Evolutionary conservation across 192 early-diverging fungal genomes (phyloP), one percentile per base, ranked within the genome.

Genomic region (Geranomyces michiganensis): DNA sequence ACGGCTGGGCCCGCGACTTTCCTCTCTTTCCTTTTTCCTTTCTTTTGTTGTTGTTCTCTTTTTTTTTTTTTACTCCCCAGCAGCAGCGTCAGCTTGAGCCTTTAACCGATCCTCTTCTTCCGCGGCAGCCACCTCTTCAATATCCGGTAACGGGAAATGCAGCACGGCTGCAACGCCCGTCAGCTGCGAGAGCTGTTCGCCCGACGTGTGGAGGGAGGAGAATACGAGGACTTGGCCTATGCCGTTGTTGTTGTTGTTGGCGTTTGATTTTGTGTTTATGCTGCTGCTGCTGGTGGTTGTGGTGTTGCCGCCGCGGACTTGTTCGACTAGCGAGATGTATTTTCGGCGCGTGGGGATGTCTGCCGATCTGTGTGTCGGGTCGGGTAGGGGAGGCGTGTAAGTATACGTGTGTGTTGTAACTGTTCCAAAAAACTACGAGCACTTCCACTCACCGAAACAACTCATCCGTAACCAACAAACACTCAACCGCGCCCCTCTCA

Each of bases 131-230:
- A 64, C 56, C 31, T 75, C 74, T 49, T 75, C 74, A 19, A 75
- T 61, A 51, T 95, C 89, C 26, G 90, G 92, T 53, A 99, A 68
- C n/a, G 95, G 93, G 63, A 96, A 99, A 60, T 87, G 91, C 45
- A 96, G 80, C 51, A 96, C 93, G 5, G 94, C 94, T 12, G 97
- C 97, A 7, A 99, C 92, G 27, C 97, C 97, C 21, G 95, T 91
- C 44, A 99, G 79, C 79, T 97, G 94, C 71, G 88, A 90, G 15
- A 99, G 83, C 77, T 97, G 94, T 81, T 99, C 97, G 63, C 97
- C 97, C 0, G 94, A 94, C 0, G 93, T 92, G 73, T 99, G 97
- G 62, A 97, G 75, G 63, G 92, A 92, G 17, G 95, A 97, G 73
- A 97, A 96, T 12, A 99, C 85, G 70, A 91, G 83, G 6, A 93